A percentile compares a stretch with the other conserved stretches of the same genome.
These are phyloP conservation scores for Exophiala oligosperma DNA, from an alignment of 2,329 filamentous ascomycete species.

Conservation along the genomic window DNA sequence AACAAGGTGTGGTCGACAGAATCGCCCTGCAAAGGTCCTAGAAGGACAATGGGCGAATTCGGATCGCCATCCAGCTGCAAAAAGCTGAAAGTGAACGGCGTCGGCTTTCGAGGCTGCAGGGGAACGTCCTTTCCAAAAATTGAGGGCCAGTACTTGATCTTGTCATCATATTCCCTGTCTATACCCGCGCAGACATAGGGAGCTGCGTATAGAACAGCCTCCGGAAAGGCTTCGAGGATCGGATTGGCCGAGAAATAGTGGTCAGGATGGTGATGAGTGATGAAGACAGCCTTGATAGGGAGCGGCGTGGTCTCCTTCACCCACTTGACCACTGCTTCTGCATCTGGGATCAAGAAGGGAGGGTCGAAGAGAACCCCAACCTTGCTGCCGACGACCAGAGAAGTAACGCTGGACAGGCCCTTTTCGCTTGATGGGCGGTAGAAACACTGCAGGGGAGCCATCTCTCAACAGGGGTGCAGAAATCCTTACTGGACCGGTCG, in stretches of 20 bases:
- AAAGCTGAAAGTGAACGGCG: constrained; percentile 32
- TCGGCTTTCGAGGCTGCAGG: constrained; percentile 30
- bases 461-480: neutral
- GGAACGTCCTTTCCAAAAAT: constrained; percentile 34
- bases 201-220: constrained; percentile 28
- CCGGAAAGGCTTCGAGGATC: constrained; percentile 33
- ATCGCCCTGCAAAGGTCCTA: constrained; percentile 37
- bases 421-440: constrained; percentile 20
- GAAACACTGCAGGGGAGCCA: constrained; percentile 19
- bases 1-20: constrained; percentile 35
- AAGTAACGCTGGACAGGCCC: constrained; percentile 34
- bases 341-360: constrained; percentile 36
- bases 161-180: constrained; percentile 37
- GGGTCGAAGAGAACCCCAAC: constrained; percentile 33
- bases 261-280: constrained; percentile 39
- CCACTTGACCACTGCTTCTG: constrained; percentile 32
- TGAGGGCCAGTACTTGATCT: constrained; percentile 34
- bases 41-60: constrained; percentile 30
- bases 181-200: constrained; percentile 35
- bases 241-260: constrained; percentile 37
- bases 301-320: constrained; percentile 29
- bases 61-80: constrained; percentile 33
- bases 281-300: constrained; percentile 34
- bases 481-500: neutral
- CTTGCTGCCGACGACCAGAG: constrained; percentile 29